These are phyloP conservation scores for Talaromyces thailandensis DNA, from an alignment of 495 filamentous ascomycete genomes.

Conservation along the genomic window DNA sequence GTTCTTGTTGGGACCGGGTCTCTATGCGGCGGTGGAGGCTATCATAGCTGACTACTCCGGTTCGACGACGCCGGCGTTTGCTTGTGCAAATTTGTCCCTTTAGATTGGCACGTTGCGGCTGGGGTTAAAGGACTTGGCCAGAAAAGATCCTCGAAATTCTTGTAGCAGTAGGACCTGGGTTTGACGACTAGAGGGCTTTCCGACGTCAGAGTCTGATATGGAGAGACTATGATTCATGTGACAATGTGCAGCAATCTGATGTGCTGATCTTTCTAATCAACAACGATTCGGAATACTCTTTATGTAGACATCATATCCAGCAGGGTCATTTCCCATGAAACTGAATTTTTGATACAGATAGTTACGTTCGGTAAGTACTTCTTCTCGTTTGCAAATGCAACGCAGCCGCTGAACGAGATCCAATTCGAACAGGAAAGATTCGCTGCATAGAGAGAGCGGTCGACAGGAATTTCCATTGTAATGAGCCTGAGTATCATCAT, in stretches of 20 bases:
- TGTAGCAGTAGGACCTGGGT: neutral
- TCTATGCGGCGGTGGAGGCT: slow-evolving; percentile 55
- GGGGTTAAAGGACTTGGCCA: neutral
- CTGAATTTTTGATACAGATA: no score
- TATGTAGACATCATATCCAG: no score
- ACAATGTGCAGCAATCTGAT: neutral
- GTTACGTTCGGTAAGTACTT: no score
- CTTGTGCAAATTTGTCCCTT: slow-evolving; percentile 36
- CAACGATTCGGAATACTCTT: neutral
- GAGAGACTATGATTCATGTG: neutral
- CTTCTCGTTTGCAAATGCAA: no score
- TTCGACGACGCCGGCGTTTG: slow-evolving; percentile 31
- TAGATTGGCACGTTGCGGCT: slow-evolving; percentile 7
- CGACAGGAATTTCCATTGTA: no score
- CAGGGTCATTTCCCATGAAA: no score
- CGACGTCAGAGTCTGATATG: neutral
- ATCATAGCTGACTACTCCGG: slow-evolving; percentile 39
- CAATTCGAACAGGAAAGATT: no score
- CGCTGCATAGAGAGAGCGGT: no score
- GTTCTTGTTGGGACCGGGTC: slow-evolving; percentile 68
- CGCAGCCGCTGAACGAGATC: no score
- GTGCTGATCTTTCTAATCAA: neutral
- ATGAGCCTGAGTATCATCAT: no score
- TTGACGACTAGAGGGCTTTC: neutral
- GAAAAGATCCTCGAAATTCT: neutral